phyloP scores from a whole-genome alignment of 2,329 filamentous ascomycete genomes.

The Fusarium nelsonii region DNA sequence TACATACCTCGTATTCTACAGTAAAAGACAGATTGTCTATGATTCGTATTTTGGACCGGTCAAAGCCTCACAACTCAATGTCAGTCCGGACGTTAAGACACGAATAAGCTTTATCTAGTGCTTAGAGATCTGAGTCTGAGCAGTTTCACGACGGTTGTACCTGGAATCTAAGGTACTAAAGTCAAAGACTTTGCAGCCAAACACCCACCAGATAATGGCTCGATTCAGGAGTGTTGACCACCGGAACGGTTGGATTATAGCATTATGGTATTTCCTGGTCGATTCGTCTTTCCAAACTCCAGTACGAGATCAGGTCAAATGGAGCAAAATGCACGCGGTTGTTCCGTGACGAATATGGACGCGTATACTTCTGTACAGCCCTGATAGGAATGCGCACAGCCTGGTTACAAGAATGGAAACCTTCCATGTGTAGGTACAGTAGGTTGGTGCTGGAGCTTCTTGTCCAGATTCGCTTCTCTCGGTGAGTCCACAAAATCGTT shows the following conservation, averaged over 20 bases:
- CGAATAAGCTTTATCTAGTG: background rate
- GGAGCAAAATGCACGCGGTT: slow-evolving; percentile 1
- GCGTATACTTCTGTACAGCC: slow-evolving; percentile 29
- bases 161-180: background rate
- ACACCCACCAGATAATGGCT: background rate
- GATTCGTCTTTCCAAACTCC: background rate
- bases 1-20: slow-evolving; percentile 13
- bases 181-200: background rate
- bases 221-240: background rate
- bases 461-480: background rate
- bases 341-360: slow-evolving; percentile 30
- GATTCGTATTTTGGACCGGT: background rate
- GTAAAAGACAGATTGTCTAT: slow-evolving; percentile 6
- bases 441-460: background rate
- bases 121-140: background rate
- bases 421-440: no score
- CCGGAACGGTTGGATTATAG: background rate
- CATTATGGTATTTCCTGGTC: background rate
- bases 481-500: background rate
- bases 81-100: background rate
- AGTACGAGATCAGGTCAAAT: background rate
- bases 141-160: background rate
- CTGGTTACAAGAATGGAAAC: slow-evolving; percentile 11
- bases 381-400: slow-evolving; percentile 35
- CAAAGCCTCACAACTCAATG: background rate